Evolutionary conservation across 306 rosid genomes (phyloP), one percentile per base, ranked within the genome.

Genomic region (Inga oerstediana): DNA sequence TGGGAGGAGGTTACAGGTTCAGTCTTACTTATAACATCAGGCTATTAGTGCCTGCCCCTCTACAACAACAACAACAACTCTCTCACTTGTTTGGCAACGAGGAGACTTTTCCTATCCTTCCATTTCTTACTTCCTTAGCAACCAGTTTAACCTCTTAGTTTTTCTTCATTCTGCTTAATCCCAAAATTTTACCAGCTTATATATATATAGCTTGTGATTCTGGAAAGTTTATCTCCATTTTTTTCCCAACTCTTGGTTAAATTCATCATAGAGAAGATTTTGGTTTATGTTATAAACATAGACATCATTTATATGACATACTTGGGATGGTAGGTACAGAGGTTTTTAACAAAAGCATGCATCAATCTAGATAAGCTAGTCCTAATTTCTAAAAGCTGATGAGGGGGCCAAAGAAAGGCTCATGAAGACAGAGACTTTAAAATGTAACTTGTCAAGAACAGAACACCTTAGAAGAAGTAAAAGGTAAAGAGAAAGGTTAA

Each of bases 401-500:
- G 8, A 7, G 15, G 16, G 10, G 10, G 2, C 4, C 11, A 5
- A 35, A 19, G 19, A 12, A 37, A 17, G 11, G 16, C 27, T 69
- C 49, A 19, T 19, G 24, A 24, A 30, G 69, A 64, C 39, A 30
- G 30, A 5, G 68, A 4, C 20, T 39, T 20, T 37, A 20, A 16
- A 7, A 70, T 41, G 22, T 41, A 34, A 54, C 48, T 58, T 46
- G 17, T 41, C 41, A 10, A 65, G 80, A 49, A 35, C 46, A 45
- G 54, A 17, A 52, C 34, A 51, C 46, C 80, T 67, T 41, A 82
- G 12, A 35, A 4, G 37, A 54, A 35, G 5, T 81, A 64, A 70
- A 81, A 44, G 51, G 32, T 46, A n/a, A 72, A 75, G 34, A 45
- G 48, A 45, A 75, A 78, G 32, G 74, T 34, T 19, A 80, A 54